Base-by-base conservation (phyloP, 108 stramenopile species). In the Mayamaea pseudoterrestris region DNA sequence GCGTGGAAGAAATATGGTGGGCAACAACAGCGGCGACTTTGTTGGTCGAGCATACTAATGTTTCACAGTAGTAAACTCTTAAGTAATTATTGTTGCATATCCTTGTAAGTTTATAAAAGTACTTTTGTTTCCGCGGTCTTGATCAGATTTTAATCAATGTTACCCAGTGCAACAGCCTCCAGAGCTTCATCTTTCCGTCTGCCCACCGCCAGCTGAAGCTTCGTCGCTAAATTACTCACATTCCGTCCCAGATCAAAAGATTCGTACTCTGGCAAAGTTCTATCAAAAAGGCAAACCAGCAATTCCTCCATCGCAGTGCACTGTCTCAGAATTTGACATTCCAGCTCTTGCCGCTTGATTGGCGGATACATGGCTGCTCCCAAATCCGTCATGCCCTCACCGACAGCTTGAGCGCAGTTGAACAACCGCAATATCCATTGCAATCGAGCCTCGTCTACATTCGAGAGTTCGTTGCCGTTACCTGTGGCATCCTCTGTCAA, bases 301-400 rank as follows among this genome's bases (percentile, higher is more conserved):
- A 44, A n/a, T n/a, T 24, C 26, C 26, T 22, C 18, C n/a, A 44
- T 44, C n/a, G n/a, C 23, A 20, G 8, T 36, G 21, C 27, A 37
- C 18, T 51, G 50, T 14, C 16, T 45, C 53, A 48, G 23, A 57
- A 45, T 31, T 44, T 53, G 23, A 50, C 14, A 12, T 25, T 27
- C 20, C 42, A 32, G 26, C 8, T 31, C 5, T 27, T 39, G 8
- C 39, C 40, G 2, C 50, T 64, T 57, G 40, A 89, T 44, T 12
- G 87, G 87, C 26, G 87, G 82, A 53, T 90, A 90, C 57, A 90
- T 29, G 25, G 68, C 26, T 12, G 74, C 57, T 18, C 87, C 87
- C 44, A 82, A 50, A 44, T 90, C 73, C 6, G 87, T 90, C 1
- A 82, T 69, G 9, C 87, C 83, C 37, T 78, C 87, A 20, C 83